phyloP scores from a whole-genome alignment of 768 basidiomycete genomes.

The Suillus bovinus region DNA sequence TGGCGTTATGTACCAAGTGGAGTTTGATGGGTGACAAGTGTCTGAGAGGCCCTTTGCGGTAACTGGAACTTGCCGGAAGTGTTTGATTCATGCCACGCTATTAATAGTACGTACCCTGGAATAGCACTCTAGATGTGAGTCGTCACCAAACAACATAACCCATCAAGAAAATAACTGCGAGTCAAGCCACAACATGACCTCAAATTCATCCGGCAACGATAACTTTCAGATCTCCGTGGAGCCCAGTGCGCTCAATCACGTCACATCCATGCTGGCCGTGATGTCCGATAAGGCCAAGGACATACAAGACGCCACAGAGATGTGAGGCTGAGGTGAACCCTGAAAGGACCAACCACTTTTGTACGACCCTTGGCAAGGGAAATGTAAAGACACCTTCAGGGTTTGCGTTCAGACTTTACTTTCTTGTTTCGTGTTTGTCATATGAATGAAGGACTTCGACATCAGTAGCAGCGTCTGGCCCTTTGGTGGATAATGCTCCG shows the following conservation, averaged over 20 bases:
- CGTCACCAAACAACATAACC: background rate
- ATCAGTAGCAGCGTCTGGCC: background rate
- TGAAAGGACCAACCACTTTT: slow-evolving; percentile 12
- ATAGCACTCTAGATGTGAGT: slow-evolving; percentile 6
- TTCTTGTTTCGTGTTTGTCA: background rate
- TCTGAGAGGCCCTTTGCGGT: no score
- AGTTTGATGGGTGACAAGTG: no score
- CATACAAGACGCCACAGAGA: slow-evolving; percentile 13
- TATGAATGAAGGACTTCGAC: background rate
- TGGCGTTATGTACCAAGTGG: no score
- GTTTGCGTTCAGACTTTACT: background rate
- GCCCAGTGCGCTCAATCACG: slow-evolving; percentile 14
- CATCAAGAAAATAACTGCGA: background rate
- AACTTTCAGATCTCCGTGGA: slow-evolving; percentile 13
- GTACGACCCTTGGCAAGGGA: slow-evolving; percentile 5
- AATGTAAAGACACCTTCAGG: background rate
- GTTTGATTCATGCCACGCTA: no score
- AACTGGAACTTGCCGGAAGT: no score
- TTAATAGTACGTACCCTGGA: no score
- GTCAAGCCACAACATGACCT: background rate
- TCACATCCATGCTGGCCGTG: slow-evolving; percentile 13
- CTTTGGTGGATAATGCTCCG: background rate
- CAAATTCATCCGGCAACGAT: slow-evolving; percentile 2
- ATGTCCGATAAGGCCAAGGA: slow-evolving; percentile 3
- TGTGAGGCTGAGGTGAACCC: slow-evolving; percentile 15